Evolutionary conservation across 1,284 basidiomycete species (phyloP).

Genomic region (Wolfiporia cocos): DNA sequence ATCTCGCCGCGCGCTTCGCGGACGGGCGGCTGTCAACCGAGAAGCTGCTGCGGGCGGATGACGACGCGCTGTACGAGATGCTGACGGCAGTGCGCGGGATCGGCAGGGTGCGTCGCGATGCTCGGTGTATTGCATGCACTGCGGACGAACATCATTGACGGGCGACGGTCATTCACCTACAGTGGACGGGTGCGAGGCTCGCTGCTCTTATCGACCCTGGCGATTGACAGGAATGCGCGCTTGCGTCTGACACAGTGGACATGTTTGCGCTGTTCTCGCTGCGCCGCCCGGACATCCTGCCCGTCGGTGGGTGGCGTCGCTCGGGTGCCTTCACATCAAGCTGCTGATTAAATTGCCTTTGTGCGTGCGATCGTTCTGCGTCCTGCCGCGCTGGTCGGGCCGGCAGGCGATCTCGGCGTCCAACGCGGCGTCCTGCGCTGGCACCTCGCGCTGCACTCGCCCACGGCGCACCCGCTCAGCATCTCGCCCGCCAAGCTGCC

Average conservation of each 20-base stretch:
- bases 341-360: conserved; percentile 3
- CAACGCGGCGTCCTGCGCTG: conserved; percentile 76
- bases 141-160: neutral
- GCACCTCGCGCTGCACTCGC: conserved; percentile 63
- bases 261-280: conserved; percentile 91
- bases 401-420: conserved; percentile 72
- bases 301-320: conserved; percentile 49
- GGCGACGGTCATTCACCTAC: neutral
- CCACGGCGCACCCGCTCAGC: conserved; percentile 36
- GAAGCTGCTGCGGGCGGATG: conserved; percentile 62
- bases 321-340: neutral
- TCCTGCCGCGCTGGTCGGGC: too few relatives aligned
- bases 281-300: conserved; percentile 76
- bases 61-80: conserved; percentile 71
- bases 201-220: neutral
- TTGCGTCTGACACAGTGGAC: conserved; percentile 48
- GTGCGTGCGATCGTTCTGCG: too few relatives aligned
- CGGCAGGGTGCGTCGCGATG: conserved; percentile 48
- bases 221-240: too few relatives aligned
- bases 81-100: conserved; percentile 79
- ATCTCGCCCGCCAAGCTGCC: conserved; percentile 51
- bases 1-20: conserved; percentile 71
- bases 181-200: conserved; percentile 32
- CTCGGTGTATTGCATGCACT: too few relatives aligned
- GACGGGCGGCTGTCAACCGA: conserved; percentile 72